Percentiles rank a stretch among this genome's conserved stretches.
Conservation (phyloP, 192 early-diverging fungal species). For the Backusella westeae region DNA sequence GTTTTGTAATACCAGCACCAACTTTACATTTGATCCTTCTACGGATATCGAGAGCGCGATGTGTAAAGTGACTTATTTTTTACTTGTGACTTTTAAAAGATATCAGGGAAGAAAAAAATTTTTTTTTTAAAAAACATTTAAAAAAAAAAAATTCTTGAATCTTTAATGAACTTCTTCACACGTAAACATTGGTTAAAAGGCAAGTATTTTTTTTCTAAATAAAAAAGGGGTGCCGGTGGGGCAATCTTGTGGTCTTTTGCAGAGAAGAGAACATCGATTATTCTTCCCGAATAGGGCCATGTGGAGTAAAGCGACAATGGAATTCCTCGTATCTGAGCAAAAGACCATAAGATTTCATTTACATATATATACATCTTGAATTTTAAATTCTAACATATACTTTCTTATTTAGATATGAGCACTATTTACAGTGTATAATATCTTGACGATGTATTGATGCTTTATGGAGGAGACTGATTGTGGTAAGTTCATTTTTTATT, state of each 20-base stretch:
- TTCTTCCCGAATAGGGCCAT: conserved; percentile 8
- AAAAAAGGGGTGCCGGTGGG: background rate
- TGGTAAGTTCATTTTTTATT: conserved; percentile 10
- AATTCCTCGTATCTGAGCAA: conserved; percentile 22
- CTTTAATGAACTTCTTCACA: background rate
- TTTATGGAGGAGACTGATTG: background rate
- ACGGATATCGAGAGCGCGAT: background rate
- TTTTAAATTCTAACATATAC: background rate
- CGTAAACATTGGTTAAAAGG: background rate
- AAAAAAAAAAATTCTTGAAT: background rate
- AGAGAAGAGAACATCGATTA: conserved; percentile 13
- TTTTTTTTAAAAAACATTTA: background rate
- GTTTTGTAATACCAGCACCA: background rate
- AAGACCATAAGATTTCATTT: background rate
- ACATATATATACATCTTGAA: background rate
- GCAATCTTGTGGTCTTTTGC: conserved; percentile 3
- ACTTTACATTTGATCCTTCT: background rate
- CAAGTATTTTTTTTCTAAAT: background rate
- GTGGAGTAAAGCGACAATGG: conserved; percentile 15
- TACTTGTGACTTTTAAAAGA: background rate
- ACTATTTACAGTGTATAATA: background rate
- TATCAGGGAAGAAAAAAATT: background rate
- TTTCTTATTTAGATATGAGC: background rate
- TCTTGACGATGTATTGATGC: background rate
- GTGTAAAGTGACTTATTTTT: background rate